Conservation (phyloP, 805 yeast species). For the Aciculoconidium aculeatum region DNA sequence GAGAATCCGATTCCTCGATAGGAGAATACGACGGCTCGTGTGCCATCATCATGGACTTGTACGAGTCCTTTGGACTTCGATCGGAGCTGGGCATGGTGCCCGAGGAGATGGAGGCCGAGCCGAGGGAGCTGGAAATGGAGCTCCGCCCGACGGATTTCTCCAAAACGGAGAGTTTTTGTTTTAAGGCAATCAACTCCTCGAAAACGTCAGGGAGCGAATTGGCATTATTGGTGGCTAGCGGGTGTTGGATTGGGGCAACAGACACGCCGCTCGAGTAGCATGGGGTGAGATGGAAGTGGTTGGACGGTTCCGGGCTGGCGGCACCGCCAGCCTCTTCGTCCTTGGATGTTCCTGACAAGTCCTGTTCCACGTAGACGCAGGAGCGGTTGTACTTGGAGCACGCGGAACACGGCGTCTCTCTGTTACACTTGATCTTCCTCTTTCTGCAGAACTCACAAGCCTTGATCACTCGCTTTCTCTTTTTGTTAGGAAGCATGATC, state of each 20-base stretch:
- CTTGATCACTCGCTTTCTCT: conserved; percentile 29
- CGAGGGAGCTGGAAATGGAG: too few species aligned
- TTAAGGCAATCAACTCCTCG: conserved; percentile 15
- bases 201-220: conserved; percentile 9
- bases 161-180: conserved; percentile 13
- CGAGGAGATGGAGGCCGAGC: too few species aligned
- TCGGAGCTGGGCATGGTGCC: too few species aligned
- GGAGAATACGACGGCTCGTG: too few species aligned
- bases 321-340: neutral
- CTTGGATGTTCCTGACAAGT: neutral
- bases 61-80: too few species aligned
- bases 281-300: too few species aligned
- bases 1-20: too few species aligned
- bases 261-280: too few species aligned
- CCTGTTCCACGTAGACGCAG: conserved; percentile 13
- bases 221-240: too few species aligned
- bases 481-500: conserved; percentile 7
- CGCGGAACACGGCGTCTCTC: conserved; percentile 35
- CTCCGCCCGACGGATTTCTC: conserved; percentile 12
- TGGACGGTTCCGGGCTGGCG: too few species aligned
- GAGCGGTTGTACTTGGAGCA: conserved; percentile 28
- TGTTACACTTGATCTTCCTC: conserved; percentile 49
- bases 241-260: too few species aligned
- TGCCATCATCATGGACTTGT: too few species aligned
- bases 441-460: conserved; percentile 48